Evolutionary conservation across 768 basidiomycete genomes (phyloP).

Genomic region (Mycena maculata): DNA sequence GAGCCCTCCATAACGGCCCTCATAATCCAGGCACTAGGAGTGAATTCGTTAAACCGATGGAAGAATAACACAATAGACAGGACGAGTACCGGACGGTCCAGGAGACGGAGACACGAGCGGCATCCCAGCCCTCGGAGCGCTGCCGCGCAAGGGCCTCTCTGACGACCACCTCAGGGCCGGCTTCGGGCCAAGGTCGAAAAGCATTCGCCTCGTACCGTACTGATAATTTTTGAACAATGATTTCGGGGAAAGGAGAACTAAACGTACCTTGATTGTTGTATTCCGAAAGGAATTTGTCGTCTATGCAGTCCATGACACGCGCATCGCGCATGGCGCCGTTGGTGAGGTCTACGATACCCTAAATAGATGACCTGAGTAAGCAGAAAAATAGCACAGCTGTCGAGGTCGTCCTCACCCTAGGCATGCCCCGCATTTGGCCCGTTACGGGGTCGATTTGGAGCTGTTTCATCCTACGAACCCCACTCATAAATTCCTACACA

Average conservation of each 20-base stretch:
- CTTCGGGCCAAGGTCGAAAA: neutral
- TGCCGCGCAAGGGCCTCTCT: slow-evolving; percentile 33
- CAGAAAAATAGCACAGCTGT: too few relatives aligned
- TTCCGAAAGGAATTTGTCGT: slow-evolving; percentile 16
- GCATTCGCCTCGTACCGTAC: slow-evolving; percentile 19
- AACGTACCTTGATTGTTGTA: slow-evolving; percentile 34
- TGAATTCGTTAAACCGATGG: neutral
- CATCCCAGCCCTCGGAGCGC: slow-evolving; percentile 30
- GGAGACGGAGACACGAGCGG: slow-evolving; percentile 30
- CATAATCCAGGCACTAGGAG: slow-evolving; percentile 36
- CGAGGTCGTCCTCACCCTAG: slow-evolving; percentile 18
- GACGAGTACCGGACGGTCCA: slow-evolving; percentile 33
- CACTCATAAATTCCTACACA: slow-evolving; percentile 27
- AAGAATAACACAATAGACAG: neutral
- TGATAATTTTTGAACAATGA: neutral
- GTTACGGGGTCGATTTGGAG: neutral
- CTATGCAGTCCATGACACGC: slow-evolving; percentile 33
- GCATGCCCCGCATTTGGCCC: slow-evolving; percentile 11
- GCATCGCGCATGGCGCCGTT: slow-evolving; percentile 35
- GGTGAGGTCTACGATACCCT: slow-evolving; percentile 28
- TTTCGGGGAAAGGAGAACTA: neutral
- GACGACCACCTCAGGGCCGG: slow-evolving; percentile 29
- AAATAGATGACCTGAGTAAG: neutral
- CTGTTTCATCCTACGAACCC: slow-evolving; percentile 18
- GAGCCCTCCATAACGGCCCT: slow-evolving; percentile 11